phyloP scores from a whole-genome alignment of 2,329 filamentous ascomycete genomes.

The Annulohypoxylon truncatum region DNA sequence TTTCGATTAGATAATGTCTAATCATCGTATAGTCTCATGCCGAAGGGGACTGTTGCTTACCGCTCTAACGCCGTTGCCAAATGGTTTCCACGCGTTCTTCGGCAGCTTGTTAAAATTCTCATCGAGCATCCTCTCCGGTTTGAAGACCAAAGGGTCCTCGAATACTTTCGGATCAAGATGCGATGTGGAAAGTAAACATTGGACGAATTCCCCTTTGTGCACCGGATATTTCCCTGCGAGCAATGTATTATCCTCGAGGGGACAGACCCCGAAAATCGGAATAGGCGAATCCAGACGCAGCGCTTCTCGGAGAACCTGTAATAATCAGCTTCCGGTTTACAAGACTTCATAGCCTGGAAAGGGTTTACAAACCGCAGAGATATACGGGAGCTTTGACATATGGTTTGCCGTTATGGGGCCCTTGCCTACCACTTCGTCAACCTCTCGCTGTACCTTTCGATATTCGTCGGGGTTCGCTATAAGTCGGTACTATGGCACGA shows the following conservation, averaged over 20 bases:
- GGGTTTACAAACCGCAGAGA: constrained; percentile 55
- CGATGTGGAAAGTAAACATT: constrained; percentile 59
- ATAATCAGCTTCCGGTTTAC: constrained; percentile 7
- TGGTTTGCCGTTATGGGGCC: constrained; percentile 59
- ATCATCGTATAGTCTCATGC: background rate
- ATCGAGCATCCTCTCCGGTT: constrained; percentile 71
- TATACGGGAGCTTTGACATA: constrained; percentile 62
- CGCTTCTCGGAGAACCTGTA: constrained; percentile 62
- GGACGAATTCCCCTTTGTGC: constrained; percentile 56
- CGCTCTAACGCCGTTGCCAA: constrained; percentile 63
- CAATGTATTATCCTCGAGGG: constrained; percentile 57
- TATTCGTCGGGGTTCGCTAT: constrained; percentile 62
- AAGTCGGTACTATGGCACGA: constrained; percentile 46
- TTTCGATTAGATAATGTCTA: background rate
- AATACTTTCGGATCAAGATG: constrained; percentile 68
- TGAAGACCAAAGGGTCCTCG: constrained; percentile 68
- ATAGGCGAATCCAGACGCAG: constrained; percentile 64
- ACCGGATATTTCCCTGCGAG: constrained; percentile 67
- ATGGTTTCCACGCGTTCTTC: constrained; percentile 62
- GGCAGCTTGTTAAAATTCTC: constrained; percentile 57
- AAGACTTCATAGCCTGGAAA: background rate
- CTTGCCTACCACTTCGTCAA: constrained; percentile 62
- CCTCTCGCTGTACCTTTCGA: constrained; percentile 62
- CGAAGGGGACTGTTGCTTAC: constrained; percentile 11
- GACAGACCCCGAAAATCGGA: constrained; percentile 58